Evolutionary conservation across 306 rosid genomes (phyloP), one percentile per base, ranked within the genome.

Genomic region (Castanea crenata): DNA sequence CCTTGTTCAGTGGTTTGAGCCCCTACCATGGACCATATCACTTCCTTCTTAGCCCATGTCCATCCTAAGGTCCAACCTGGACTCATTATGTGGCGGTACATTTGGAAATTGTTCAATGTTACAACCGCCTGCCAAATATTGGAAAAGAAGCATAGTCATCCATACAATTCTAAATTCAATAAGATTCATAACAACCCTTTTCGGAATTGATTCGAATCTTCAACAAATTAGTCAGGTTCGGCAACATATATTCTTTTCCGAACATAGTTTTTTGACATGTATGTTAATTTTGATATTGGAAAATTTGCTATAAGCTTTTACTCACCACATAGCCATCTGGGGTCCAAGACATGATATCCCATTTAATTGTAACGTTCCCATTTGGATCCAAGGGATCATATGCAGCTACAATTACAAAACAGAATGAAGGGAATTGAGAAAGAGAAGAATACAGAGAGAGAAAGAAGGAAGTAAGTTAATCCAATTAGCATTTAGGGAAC

Each of bases 281-380:
- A 2, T 38, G 46, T 0, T 38, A 38, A 38, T 2, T 38, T 38
- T 38, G 46, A 38, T 38, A 2, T 2, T 38, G 46, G 11, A 38
- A 38, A 38, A 38, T 38, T 38, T 8, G 11, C 46, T 38, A 38
- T 38, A 38, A 52, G 32, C 55, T 54, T 81, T 52, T 14, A 55
- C 91, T 87, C 80, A 91, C 99, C 89, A 92, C 95, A 79, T 95
- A 92, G 76, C 97, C 99, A 80, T 95, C 99, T 61, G 96, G 41
- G 27, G 97, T 95, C 98, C 99, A 95, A 46, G 99, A 92, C 94
- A 94, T 77, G 27, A 95, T 32, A 74, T 95, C 99, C 98, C 97
- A 94, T 84, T 91, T 91, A 87, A 92, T 78, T 4, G 97, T 94
- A 74, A 94, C 56, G 84, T 92, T 94, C 67, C 97, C 99, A 70